phyloP scores from a whole-genome alignment of 2,329 filamentous ascomycete genomes.

The Xylaria sp. region DNA sequence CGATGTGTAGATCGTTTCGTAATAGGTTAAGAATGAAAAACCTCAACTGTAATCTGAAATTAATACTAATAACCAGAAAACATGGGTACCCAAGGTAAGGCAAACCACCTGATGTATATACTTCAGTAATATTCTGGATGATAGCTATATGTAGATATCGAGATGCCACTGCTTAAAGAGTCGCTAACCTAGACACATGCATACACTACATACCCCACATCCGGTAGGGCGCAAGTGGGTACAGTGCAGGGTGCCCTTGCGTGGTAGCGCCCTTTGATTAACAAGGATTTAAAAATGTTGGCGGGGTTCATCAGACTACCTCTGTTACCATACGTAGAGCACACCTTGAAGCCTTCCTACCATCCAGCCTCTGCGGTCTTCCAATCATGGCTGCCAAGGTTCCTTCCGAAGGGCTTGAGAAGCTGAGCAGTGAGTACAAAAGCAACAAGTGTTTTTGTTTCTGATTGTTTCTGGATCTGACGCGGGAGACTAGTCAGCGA shows the following conservation, averaged over 20 bases:
- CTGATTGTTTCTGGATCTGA: constrained; percentile 51
- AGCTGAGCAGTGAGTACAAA: constrained; percentile 52
- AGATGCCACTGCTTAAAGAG: too few relatives aligned
- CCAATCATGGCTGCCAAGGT: constrained; percentile 54
- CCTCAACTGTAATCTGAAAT: too few relatives aligned
- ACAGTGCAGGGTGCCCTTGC: neutral
- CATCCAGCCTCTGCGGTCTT: neutral
- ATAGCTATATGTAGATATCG: neutral
- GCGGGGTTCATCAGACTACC: constrained; percentile 19
- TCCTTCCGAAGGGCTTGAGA: constrained; percentile 54
- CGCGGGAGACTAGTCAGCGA: constrained; percentile 50
- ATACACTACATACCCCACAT: neutral
- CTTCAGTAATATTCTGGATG: neutral
- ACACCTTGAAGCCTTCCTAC: neutral
- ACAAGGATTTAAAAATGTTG: constrained; percentile 29
- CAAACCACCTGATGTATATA: too few relatives aligned
- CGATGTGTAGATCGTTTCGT: too few relatives aligned
- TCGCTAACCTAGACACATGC: too few relatives aligned
- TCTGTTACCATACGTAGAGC: neutral
- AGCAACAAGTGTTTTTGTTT: constrained; percentile 47
- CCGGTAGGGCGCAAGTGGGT: neutral
- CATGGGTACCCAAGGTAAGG: too few relatives aligned
- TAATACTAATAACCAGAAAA: too few relatives aligned
- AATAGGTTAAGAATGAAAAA: too few relatives aligned
- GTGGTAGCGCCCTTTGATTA: constrained; percentile 22